Conservation (phyloP, 2,329 filamentous ascomycete genomes). For the Orbilia oligospora region DNA sequence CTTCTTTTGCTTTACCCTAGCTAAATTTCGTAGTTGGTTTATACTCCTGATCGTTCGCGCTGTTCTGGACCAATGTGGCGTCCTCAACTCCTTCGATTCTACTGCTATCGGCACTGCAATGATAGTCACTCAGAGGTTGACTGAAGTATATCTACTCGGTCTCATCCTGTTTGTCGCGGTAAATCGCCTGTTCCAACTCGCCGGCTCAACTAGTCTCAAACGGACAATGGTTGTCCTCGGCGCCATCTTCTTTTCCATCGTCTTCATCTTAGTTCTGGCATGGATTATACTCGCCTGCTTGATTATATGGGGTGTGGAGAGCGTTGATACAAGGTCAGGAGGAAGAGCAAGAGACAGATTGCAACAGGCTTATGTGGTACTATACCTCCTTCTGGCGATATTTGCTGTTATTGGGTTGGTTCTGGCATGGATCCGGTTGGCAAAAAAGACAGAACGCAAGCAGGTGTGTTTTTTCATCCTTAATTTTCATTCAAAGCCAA, state of each 20-base stretch:
- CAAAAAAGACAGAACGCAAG: constrained; percentile 32
- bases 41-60: constrained; percentile 43
- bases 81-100: constrained; percentile 13
- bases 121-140: constrained; percentile 22
- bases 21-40: constrained; percentile 32
- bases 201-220: constrained; percentile 29
- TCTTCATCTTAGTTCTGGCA: constrained; percentile 22
- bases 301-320: constrained; percentile 20
- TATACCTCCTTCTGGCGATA: constrained; percentile 21
- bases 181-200: constrained; percentile 28
- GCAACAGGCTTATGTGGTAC: constrained; percentile 26
- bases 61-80: constrained; percentile 28
- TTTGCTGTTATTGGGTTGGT: constrained; percentile 38
- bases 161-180: constrained; percentile 39
- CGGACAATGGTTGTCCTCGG: constrained; percentile 21
- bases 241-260: constrained; percentile 25
- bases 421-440: constrained; percentile 29
- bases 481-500: not conserved
- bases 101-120: constrained; percentile 35
- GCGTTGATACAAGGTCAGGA: not conserved
- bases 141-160: constrained; percentile 40
- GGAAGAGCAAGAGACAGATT: not conserved
- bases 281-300: constrained; percentile 31
- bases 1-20: not conserved
- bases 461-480: constrained; percentile 10